Base-by-base conservation (phyloP, 495 filamentous ascomycete species). In the Aspergillus kassunensis region DNA sequence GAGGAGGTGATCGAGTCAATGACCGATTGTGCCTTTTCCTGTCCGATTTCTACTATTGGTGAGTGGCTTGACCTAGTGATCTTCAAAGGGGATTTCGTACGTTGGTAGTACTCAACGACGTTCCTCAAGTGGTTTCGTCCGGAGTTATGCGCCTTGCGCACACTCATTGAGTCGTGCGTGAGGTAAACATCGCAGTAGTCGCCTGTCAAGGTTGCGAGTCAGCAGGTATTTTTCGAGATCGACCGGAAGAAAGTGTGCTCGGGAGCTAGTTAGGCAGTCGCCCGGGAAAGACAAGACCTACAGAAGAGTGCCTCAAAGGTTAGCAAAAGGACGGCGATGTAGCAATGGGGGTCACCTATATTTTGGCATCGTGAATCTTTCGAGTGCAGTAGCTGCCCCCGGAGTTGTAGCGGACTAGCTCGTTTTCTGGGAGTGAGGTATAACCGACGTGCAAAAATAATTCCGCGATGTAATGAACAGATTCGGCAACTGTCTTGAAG, bases 181-280 rank as follows among this genome's bases (percentile, higher is more conserved):
- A 98, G 88, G 80, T 98, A 98, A 69, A 98, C 95, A 86, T 98
- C 93, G 81, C 93, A 98, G 78, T 97, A 98, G 69, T 98, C 93
- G 79, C 93, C 91, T 89, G 69, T 73, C 56, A 56, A 70, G 31
- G 34, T 47, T 15, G 34, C 13, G 35, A 12, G 41, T 44, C 31
- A 30, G 54, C 56, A 43, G 53, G 46, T 47, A 47, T 34, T 44
- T 46, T 36, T n/a, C 41, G 44, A 37, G 18, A 12, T 54, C 25
- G 37, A 20, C 10, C 23, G 33, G 40, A 33, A 24, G 48, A 55
- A 53, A 9, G 44, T 24, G 33, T 24, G 13, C 15, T 25, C 13
- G 18, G 3, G 27, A 33, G 7, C 11, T 13, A 16, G 34, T 12
- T 25, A 23, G 41, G 44, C 4, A 43, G 37, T 20, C 11, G 8